Conservation (phyloP, 1,284 basidiomycete species). For the Rhodotorula mucilaginosa region DNA sequence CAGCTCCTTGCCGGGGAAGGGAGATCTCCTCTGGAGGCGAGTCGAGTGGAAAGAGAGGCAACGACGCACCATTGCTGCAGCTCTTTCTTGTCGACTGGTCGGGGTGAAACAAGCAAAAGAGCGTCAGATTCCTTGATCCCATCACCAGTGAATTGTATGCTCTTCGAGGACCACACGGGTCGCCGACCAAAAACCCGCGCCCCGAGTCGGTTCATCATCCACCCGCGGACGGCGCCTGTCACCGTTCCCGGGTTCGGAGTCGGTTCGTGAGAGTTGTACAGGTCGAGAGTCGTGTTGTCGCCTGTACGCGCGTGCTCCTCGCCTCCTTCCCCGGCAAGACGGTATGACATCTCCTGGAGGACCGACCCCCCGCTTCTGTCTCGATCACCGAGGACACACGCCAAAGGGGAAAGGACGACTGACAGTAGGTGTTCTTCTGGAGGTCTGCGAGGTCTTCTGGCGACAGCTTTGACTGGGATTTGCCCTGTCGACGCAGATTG, state of each 20-base stretch:
- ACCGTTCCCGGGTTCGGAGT: no score
- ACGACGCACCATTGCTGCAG: slow-evolving; percentile 85
- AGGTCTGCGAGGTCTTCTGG: slow-evolving; percentile 92
- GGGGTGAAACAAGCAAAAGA: background rate
- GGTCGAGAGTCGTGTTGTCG: no score
- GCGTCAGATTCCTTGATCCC: background rate
- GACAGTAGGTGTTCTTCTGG: slow-evolving; percentile 98
- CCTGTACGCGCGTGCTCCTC: no score
- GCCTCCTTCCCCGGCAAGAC: no score
- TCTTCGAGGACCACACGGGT: background rate
- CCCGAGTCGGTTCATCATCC: background rate
- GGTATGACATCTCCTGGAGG: no score
- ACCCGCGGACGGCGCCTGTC: no score
- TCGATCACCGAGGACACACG: no score
- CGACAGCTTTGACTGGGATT: slow-evolving; percentile 93
- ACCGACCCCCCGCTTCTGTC: no score
- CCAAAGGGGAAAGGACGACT: slow-evolving; percentile 47
- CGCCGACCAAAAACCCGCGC: background rate
- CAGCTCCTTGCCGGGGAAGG: background rate
- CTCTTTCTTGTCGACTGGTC: slow-evolving; percentile 97
- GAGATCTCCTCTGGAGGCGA: background rate
- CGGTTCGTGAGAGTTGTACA: no score
- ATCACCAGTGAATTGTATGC: background rate
- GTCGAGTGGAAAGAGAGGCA: background rate
- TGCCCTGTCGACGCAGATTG: slow-evolving; percentile 60